These are phyloP conservation scores for Wallacemonas sp. DNA, from an alignment of 208 protist species.

Conservation along the genomic window DNA sequence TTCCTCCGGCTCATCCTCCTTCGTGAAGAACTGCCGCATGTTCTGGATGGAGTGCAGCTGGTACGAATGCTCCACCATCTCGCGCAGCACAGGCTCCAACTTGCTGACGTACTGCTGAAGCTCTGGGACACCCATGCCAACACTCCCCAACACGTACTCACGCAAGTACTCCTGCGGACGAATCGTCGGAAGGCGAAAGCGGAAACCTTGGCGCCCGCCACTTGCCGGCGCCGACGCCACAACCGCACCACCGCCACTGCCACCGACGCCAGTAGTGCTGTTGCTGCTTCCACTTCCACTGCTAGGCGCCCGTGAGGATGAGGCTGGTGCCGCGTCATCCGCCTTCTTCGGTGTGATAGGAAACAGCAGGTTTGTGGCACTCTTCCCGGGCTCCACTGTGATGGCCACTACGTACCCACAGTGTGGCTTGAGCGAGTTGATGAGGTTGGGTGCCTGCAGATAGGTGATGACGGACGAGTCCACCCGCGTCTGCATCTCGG, in stretches of 20 bases:
- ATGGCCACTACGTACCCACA: conserved; percentile 83
- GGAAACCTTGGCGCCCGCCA: not conserved
- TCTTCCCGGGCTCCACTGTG: conserved; percentile 19
- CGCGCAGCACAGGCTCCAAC: conserved; percentile 84
- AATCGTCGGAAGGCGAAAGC: conserved; percentile 62
- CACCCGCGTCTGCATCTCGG: conserved; percentile 26
- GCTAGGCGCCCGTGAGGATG: not conserved
- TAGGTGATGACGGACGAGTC: conserved; percentile 63
- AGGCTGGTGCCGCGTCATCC: not conserved
- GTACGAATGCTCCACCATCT: conserved; percentile 87
- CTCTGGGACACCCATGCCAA: conserved; percentile 77
- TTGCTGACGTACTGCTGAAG: conserved; percentile 87
- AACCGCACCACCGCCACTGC: not conserved
- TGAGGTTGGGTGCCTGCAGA: conserved; percentile 82
- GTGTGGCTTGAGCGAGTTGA: conserved; percentile 89
- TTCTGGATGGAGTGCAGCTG: conserved; percentile 85
- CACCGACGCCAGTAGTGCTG: not conserved
- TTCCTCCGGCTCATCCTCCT: conserved; percentile 50
- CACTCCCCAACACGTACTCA: conserved; percentile 65
- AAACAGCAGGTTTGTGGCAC: conserved; percentile 14
- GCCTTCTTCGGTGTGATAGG: not conserved
- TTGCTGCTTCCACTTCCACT: not conserved
- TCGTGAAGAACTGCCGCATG: conserved; percentile 65
- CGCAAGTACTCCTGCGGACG: conserved; percentile 79
- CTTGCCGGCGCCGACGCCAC: conserved; percentile 4